Conservation (phyloP, 805 yeast species). For the Yamadazyma kitorensis region DNA sequence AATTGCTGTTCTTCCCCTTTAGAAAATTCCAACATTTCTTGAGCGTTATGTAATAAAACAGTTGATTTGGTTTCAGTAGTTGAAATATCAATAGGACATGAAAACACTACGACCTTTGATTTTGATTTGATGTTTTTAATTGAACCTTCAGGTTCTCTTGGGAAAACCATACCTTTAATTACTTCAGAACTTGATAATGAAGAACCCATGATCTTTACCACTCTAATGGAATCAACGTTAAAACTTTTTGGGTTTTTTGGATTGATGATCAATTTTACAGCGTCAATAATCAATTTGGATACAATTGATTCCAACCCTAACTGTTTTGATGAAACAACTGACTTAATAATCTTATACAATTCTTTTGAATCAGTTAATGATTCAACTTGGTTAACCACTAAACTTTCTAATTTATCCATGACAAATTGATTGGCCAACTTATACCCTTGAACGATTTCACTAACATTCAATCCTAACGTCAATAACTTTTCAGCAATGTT, state of each 20-base stretch:
- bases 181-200: slow-evolving; percentile 72
- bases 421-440: slow-evolving; percentile 82
- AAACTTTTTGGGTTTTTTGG: slow-evolving; percentile 60
- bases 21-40: slow-evolving; percentile 94
- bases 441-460: slow-evolving; percentile 92
- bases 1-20: slow-evolving; percentile 95
- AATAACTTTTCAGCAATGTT: slow-evolving; percentile 83
- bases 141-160: slow-evolving; percentile 94
- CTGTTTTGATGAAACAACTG: slow-evolving; percentile 92
- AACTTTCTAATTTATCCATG: slow-evolving; percentile 59
- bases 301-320: slow-evolving; percentile 82
- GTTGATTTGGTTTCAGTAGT: slow-evolving; percentile 99
- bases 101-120: slow-evolving; percentile 87
- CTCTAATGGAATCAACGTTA: slow-evolving; percentile 92
- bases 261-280: slow-evolving; percentile 74
- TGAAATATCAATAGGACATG: slow-evolving; percentile 92
- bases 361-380: slow-evolving; percentile 53
- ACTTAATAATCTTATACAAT: slow-evolving; percentile 69
- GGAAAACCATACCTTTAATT: slow-evolving; percentile 96
- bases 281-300: slow-evolving; percentile 77
- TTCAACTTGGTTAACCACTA: slow-evolving; percentile 61
- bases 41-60: slow-evolving; percentile 89
- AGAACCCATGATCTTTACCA: slow-evolving; percentile 95
- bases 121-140: slow-evolving; percentile 57
- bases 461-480: slow-evolving; percentile 80